Conservation (phyloP, 352 stramenopile genomes). For the Phytopythium boreale region DNA sequence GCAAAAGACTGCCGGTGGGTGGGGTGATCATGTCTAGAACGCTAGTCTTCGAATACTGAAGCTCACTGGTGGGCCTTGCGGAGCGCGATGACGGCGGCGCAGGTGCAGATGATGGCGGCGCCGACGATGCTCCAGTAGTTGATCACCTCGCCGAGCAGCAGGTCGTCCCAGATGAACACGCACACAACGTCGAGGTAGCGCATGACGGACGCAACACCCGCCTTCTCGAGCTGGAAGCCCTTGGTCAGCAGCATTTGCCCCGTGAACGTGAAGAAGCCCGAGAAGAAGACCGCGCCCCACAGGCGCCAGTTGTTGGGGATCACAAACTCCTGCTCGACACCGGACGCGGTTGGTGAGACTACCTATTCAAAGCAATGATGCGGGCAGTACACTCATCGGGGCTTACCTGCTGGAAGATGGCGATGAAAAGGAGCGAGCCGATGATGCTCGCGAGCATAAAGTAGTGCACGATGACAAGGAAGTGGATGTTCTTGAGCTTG, state of each 20-base stretch:
- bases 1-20: not conserved
- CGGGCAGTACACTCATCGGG: too few species aligned
- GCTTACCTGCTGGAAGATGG: constrained; percentile 41
- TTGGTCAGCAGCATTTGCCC: constrained; percentile 73
- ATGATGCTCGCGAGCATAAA: constrained; percentile 67
- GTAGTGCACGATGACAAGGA: constrained; percentile 77
- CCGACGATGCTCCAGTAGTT: constrained; percentile 74
- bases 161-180: constrained; percentile 76
- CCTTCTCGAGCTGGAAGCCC: constrained; percentile 82
- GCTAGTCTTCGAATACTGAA: not conserved
- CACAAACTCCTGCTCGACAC: constrained; percentile 32
- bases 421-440: constrained; percentile 48
- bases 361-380: too few species aligned
- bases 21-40: not conserved
- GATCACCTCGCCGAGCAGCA: constrained; percentile 60
- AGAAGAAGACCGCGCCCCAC: constrained; percentile 51
- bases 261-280: constrained; percentile 63
- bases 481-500: constrained; percentile 51
- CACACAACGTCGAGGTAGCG: constrained; percentile 83
- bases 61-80: constrained; percentile 17
- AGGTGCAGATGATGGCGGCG: constrained; percentile 64
- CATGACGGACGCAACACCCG: constrained; percentile 82
- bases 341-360: not conserved
- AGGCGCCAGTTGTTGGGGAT: constrained; percentile 31
- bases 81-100: constrained; percentile 57